Conservation (phyloP, 139 green algal genomes). For the Closterium sp. region DNA sequence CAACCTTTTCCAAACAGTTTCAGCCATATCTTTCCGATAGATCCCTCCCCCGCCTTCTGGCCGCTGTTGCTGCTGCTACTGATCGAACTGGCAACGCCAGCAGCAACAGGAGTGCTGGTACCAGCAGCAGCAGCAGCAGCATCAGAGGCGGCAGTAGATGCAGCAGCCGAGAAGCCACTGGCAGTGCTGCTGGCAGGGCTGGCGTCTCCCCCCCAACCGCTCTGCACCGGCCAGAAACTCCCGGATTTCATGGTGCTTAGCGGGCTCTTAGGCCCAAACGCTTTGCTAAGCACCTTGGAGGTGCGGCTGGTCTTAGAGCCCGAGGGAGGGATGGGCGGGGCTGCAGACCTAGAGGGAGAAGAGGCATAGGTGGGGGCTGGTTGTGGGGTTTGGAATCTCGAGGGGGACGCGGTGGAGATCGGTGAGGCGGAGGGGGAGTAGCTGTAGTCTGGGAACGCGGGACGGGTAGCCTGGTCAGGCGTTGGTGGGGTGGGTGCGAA, state of each 20-base stretch:
- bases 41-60: background rate
- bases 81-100: background rate
- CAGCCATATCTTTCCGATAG: background rate
- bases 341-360: background rate
- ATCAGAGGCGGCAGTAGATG: background rate
- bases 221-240: background rate
- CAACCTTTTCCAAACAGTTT: background rate
- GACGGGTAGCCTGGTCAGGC: background rate
- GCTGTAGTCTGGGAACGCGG: background rate
- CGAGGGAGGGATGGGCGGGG: background rate
- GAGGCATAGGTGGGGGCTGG: background rate
- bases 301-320: background rate
- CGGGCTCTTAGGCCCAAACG: background rate
- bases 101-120: background rate
- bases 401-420: no score
- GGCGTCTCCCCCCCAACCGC: background rate
- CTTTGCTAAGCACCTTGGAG: background rate
- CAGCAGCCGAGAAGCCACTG: background rate
- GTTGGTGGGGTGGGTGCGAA: background rate
- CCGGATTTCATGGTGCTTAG: background rate
- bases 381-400: no score
- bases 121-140: background rate
- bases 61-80: background rate
- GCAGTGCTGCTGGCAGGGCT: background rate
- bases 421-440: background rate